Evolutionary conservation across 1,284 basidiomycete species (phyloP), one percentile per base, ranked within the genome.

Genomic region (Apiotrichum gracile): DNA sequence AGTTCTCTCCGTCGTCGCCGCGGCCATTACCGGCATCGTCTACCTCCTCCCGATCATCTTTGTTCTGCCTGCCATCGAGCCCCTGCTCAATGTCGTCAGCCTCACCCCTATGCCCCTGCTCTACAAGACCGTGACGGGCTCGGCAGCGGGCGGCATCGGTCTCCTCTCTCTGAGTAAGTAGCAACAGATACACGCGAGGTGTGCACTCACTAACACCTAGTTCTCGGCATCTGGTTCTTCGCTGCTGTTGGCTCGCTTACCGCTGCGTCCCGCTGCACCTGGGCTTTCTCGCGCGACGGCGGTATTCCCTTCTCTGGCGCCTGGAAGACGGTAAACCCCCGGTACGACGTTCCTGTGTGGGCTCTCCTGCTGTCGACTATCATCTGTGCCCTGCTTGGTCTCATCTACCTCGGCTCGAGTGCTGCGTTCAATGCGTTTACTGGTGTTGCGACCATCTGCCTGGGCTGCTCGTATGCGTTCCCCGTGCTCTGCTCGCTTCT

Each of bases 1-100:
- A 45, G 71, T 76, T 7, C 68, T 76, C 35, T 74, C 70, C 0
- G 77, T 78, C 13, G 68, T 74, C 7, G 76, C 76, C 2, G 78
- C 77, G 2, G 73, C 69, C 24, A 57, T 78, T 47, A 78, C 77
- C 1, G 78, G 77, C 39, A 65, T 77, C 27, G 62, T 75, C 22
- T 77, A 77, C 61, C 60, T 72, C 26, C 67, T 79, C 16, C 78
- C 78, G 1, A 69, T 79, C 41, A 69, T 76, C 46, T 78, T 79
- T 55, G 65, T 79, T 14, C 74, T 55, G 3, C 57, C 75, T 8
- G 74, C 69, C 49, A 72, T 77, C 31, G 60, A 67, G 44, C 68
- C 70, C 21, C 62, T 78, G 4, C 65, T 78, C 27, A 27, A 35
- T 8, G 70, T 74, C 5, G 72, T 77, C 0, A 72, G 72, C 14